phyloP scores from a whole-genome alignment of 148 eudicot species.

The Gaultheria prostrata region DNA sequence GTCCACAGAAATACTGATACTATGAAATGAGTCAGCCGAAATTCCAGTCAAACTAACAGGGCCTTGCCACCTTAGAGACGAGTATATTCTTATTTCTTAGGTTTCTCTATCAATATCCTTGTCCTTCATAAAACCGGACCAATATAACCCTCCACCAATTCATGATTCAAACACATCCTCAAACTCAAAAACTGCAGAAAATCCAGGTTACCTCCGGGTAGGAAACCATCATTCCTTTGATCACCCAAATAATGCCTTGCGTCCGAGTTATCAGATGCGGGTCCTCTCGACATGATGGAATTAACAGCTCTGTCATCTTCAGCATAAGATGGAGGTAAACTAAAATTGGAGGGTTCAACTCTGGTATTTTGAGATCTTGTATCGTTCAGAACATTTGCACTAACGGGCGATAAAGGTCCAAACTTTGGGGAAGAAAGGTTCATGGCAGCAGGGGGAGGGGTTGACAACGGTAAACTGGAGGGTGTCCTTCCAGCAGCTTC shows the following conservation, averaged over 20 bases:
- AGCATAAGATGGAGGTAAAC: conserved; percentile 68
- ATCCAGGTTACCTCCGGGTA: conserved; percentile 56
- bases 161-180: background rate
- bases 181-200: background rate
- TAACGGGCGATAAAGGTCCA: conserved; percentile 75
- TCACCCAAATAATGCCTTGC: conserved; percentile 36
- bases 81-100: background rate
- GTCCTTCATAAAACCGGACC: too few relatives aligned
- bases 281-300: conserved; percentile 34
- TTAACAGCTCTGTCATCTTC: conserved; percentile 53
- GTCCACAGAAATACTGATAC: too few relatives aligned
- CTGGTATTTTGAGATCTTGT: conserved; percentile 48
- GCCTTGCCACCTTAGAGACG: too few relatives aligned
- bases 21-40: too few relatives aligned
- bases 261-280: conserved; percentile 35
- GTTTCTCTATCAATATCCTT: background rate
- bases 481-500: conserved; percentile 99
- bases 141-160: background rate
- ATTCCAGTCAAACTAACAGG: too few relatives aligned
- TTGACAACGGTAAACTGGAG: conserved; percentile 79
- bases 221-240: conserved; percentile 55
- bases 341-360: conserved; percentile 68
- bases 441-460: conserved; percentile 86
- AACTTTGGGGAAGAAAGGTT: conserved; percentile 74
- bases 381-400: conserved; percentile 57